phyloP scores from a whole-genome alignment of 352 stramenopile genomes.

The Aphanomyces invadans region DNA sequence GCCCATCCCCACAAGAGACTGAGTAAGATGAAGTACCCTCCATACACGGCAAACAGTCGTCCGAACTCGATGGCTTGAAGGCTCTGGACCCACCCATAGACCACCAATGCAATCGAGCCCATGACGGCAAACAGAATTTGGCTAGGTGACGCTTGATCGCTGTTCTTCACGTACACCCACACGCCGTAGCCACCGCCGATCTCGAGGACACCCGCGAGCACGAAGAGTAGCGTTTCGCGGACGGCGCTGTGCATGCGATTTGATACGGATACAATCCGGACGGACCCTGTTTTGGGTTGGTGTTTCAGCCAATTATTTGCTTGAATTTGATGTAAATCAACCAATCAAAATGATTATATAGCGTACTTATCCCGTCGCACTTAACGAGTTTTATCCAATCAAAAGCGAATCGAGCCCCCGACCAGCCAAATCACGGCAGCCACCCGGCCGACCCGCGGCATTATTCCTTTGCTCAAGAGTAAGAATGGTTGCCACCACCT shows the following conservation, averaged over 20 bases:
- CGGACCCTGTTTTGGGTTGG: not conserved
- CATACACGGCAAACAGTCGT: slow-evolving; percentile 66
- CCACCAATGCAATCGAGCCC: slow-evolving; percentile 18
- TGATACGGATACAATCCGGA: too few relatives aligned
- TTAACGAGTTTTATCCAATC: slow-evolving; percentile 19
- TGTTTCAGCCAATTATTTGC: not conserved
- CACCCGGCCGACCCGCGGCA: not conserved
- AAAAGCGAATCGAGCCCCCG: not conserved
- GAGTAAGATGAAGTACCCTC: slow-evolving; percentile 66
- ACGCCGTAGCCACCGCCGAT: slow-evolving; percentile 61
- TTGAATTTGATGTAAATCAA: not conserved
- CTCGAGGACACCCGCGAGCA: slow-evolving; percentile 46
- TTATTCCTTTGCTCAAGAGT: slow-evolving; percentile 21
- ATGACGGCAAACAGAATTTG: slow-evolving; percentile 9
- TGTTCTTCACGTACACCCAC: slow-evolving; percentile 32
- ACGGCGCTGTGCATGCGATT: not conserved
- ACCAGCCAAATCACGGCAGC: slow-evolving; percentile 20
- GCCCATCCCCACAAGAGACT: slow-evolving; percentile 55
- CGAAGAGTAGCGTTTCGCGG: slow-evolving; percentile 40
- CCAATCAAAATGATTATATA: slow-evolving; percentile 7
- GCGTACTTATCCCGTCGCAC: not conserved
- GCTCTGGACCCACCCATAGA: slow-evolving; percentile 33
- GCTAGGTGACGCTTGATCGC: not conserved
- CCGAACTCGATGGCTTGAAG: slow-evolving; percentile 44
- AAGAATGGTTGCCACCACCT: slow-evolving; percentile 21